These are phyloP conservation scores for Phytophthora nicotianae DNA, from an alignment of 352 stramenopile genomes.

Conservation along the genomic window DNA sequence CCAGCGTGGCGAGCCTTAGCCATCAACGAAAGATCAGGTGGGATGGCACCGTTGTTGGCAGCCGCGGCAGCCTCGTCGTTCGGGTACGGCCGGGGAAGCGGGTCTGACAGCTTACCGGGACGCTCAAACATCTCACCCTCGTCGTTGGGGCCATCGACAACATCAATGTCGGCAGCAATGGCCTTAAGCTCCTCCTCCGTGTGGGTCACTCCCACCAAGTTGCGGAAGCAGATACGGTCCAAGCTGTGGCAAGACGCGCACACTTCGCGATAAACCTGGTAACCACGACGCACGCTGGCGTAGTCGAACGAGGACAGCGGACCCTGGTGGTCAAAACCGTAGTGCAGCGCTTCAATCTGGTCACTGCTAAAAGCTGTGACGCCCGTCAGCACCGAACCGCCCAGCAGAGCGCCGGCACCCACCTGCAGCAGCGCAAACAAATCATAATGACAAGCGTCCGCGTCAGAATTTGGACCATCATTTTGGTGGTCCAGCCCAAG, in stretches of 20 bases:
- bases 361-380: constrained; percentile 86
- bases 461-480: constrained; percentile 22
- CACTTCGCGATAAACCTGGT: constrained; percentile 99
- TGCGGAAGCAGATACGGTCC: constrained; percentile 97
- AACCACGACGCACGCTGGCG: constrained; percentile 95
- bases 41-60: constrained; percentile 97
- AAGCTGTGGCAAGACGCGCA: constrained; percentile 98
- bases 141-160: constrained; percentile 97
- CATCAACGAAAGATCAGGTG: constrained; percentile 98
- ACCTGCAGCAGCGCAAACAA: constrained; percentile 45
- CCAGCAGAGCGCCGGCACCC: constrained; percentile 67
- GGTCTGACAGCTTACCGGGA: constrained; percentile 96
- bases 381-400: constrained; percentile 78
- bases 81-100: constrained; percentile 95
- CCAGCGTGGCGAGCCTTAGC: constrained; percentile 96
- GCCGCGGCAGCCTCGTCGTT: constrained; percentile 97
- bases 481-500: constrained; percentile 75
- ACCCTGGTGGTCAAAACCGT: constrained; percentile 90
- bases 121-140: constrained; percentile 99
- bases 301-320: constrained; percentile 91
- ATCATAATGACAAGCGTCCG: constrained; percentile 12
- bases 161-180: constrained; percentile 94
- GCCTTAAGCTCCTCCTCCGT: constrained; percentile 92
- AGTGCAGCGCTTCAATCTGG: constrained; percentile 86
- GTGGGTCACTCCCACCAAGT: constrained; percentile 98